These are phyloP conservation scores for Poa annua DNA, from an alignment of 176 grass and related monocot species.

Conservation along the genomic window DNA sequence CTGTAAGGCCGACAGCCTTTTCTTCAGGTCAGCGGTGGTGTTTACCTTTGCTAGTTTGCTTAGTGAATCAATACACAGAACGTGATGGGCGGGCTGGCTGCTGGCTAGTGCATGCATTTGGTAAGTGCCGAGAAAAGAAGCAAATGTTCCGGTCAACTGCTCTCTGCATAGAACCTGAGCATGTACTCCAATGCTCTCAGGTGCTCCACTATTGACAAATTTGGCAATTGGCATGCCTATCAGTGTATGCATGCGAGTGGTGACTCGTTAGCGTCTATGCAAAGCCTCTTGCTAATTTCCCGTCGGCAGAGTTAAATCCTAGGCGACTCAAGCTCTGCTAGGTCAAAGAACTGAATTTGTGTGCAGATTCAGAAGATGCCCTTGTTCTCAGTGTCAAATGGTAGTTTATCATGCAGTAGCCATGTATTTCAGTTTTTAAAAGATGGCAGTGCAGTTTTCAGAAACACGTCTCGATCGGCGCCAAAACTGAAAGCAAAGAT, in stretches of 20 bases:
- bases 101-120: conserved; percentile 28
- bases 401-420: conserved; percentile 13
- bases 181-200: not conserved
- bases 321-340: not conserved
- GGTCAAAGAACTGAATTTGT: not conserved
- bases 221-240: not conserved
- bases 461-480: not conserved
- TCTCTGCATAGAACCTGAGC: not conserved
- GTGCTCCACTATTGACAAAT: conserved; percentile 27
- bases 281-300: not conserved
- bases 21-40: conserved; percentile 35
- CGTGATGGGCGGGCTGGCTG: too few species aligned
- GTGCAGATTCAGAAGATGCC: not conserved
- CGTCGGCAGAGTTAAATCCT: not conserved
- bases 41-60: conserved; percentile 21
- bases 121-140: conserved; percentile 29
- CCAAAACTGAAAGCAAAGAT: not conserved
- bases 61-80: not conserved
- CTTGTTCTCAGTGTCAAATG: conserved; percentile 31
- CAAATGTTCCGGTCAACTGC: conserved; percentile 32
- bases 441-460: not conserved
- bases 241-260: not conserved
- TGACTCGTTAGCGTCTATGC: not conserved
- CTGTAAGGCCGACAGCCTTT: conserved; percentile 30
- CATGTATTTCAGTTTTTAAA: not conserved